These are phyloP conservation scores for Rhizopogon parksii DNA, from an alignment of 1,284 basidiomycete species.

Conservation along the genomic window DNA sequence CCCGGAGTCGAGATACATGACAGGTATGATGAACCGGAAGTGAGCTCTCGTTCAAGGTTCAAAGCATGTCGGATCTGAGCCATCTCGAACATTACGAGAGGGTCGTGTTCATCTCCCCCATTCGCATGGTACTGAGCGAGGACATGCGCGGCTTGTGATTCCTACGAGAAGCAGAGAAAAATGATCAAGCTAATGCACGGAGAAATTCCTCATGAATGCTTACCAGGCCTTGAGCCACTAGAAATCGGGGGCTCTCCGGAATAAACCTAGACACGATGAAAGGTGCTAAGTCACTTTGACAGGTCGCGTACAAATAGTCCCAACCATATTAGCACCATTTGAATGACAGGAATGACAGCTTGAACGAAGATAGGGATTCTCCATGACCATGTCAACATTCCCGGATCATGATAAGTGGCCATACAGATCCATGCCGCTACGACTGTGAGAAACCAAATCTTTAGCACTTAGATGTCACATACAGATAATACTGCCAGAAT, in stretches of 20 bases:
- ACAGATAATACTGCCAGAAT: conserved; percentile 57
- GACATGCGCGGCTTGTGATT: conserved; percentile 43
- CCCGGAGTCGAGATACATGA: conserved; percentile 51
- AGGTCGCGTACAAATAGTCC: not conserved
- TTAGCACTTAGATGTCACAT: conserved; percentile 14
- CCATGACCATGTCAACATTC: conserved; percentile 55
- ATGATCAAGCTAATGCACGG: not conserved
- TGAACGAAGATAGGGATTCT: conserved; percentile 65
- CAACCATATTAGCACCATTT: conserved; percentile 23
- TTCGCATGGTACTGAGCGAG: conserved; percentile 62
- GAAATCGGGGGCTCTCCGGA: conserved; percentile 65
- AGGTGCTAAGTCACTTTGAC: conserved; percentile 1
- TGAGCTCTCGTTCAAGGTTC: conserved; percentile 48
- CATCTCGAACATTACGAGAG: conserved; percentile 52
- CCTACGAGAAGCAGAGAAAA: conserved; percentile 27
- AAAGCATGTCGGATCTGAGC: conserved; percentile 60
- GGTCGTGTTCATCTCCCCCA: conserved; percentile 43
- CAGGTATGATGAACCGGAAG: conserved; percentile 39
- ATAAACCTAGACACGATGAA: conserved; percentile 41
- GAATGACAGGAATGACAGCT: conserved; percentile 53
- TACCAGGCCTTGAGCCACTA: conserved; percentile 55
- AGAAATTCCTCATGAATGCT: conserved; percentile 14
- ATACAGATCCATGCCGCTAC: conserved; percentile 47
- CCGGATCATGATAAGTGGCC: conserved; percentile 42
- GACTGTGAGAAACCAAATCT: conserved; percentile 10